A percentile compares a stretch with the other conserved stretches of the same genome.
These are phyloP conservation scores for Haplosporangium gracile DNA, from an alignment of 192 early-diverging fungal species.

Conservation along the genomic window DNA sequence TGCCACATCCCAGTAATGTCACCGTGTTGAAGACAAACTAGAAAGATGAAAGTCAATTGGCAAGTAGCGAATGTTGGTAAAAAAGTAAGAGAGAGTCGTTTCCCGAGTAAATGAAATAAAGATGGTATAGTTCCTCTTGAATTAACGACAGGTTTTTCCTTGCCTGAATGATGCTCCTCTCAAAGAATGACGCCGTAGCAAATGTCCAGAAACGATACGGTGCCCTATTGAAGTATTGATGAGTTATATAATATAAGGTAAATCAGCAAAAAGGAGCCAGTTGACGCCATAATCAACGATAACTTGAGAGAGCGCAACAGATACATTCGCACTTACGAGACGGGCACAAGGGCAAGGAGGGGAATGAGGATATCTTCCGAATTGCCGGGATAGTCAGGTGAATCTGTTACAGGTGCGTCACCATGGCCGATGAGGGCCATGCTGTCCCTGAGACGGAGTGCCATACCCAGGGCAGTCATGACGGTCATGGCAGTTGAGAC, in stretches of 20 bases:
- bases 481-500: constrained; percentile 45
- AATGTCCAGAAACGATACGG: constrained; percentile 51
- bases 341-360: constrained; percentile 28
- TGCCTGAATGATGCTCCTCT: constrained; percentile 41
- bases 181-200: constrained; percentile 51
- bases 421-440: not conserved
- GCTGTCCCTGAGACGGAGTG: constrained; percentile 22
- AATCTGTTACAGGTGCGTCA: not conserved
- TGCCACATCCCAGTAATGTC: constrained; percentile 69
- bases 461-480: constrained; percentile 33
- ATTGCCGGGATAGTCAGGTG: not conserved
- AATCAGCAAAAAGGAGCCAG: not conserved
- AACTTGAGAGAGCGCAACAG: no score
- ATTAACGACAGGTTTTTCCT: not conserved
- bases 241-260: not conserved
- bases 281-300: not conserved
- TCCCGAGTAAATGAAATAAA: not conserved
- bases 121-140: not conserved
- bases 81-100: not conserved
- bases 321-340: constrained; percentile 17
- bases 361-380: constrained; percentile 14
- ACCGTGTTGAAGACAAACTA: constrained; percentile 33
- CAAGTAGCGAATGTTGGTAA: not conserved
- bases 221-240: constrained; percentile 15
- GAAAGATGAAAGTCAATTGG: not conserved